Percentiles rank a stretch among this genome's conserved stretches.
Evolutionary conservation across 2,329 filamentous ascomycete genomes (phyloP).

Genomic region (Colletotrichum costaricense): DNA sequence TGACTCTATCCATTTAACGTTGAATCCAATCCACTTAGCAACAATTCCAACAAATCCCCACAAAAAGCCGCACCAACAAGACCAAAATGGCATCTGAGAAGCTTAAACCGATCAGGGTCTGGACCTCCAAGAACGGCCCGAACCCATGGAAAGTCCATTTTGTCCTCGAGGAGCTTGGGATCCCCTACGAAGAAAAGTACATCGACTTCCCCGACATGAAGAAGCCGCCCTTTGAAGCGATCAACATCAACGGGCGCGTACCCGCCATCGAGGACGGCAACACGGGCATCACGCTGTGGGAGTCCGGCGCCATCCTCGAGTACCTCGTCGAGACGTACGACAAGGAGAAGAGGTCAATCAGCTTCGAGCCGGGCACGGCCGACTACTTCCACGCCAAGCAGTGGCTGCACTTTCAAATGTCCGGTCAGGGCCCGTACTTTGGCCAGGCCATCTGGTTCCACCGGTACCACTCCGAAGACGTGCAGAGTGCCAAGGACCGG

Average conservation of each 20-base stretch:
- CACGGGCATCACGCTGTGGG: conserved; percentile 42
- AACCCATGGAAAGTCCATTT: conserved; percentile 47
- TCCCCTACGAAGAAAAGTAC: conserved; percentile 44
- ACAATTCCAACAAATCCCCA: neutral
- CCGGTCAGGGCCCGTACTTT: conserved; percentile 57
- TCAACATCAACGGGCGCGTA: conserved; percentile 49
- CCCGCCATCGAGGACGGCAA: conserved; percentile 49
- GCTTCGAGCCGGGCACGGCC: neutral
- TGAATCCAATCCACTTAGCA: neutral
- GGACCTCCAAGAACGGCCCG: conserved; percentile 36
- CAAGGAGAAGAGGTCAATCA: conserved; percentile 37
- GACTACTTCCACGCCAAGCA: conserved; percentile 40
- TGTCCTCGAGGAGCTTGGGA: conserved; percentile 47
- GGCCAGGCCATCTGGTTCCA: conserved; percentile 53
- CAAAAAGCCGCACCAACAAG: neutral
- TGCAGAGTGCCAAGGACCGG: conserved; percentile 43
- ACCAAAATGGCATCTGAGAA: neutral
- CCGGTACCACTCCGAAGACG: conserved; percentile 40
- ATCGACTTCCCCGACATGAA: conserved; percentile 40
- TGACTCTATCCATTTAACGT: too few species aligned
- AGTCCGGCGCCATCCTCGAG: conserved; percentile 43
- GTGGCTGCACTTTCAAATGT: conserved; percentile 53
- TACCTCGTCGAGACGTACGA: conserved; percentile 45
- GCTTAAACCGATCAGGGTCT: neutral
- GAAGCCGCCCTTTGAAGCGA: conserved; percentile 38